Percentiles rank a stretch among this genome's conserved stretches.
These are phyloP conservation scores for Saturnispora sekii DNA, from an alignment of 805 yeast genomes.

Conservation along the genomic window DNA sequence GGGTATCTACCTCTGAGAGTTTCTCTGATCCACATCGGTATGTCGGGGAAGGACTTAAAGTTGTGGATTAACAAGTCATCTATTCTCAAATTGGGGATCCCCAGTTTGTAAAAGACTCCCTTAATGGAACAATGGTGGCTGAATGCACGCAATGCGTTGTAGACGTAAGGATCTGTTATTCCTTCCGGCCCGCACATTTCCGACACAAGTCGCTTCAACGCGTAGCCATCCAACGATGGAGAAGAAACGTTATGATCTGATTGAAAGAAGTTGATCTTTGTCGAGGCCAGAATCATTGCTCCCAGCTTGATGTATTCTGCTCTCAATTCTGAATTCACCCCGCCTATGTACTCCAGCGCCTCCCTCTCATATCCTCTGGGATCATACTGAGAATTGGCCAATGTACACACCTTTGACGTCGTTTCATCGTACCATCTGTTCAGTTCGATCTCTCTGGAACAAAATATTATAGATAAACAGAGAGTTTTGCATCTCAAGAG, in stretches of 20 bases:
- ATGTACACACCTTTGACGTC: conserved; percentile 32
- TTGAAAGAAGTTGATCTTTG: conserved; percentile 43
- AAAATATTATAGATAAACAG: conserved; percentile 39
- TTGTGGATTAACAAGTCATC: conserved; percentile 22
- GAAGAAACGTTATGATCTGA: conserved; percentile 44
- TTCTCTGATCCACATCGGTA: conserved; percentile 30
- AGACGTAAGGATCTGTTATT: conserved; percentile 32
- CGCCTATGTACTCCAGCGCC: conserved; percentile 28
- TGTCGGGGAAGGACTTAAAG: conserved; percentile 35
- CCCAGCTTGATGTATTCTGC: conserved; percentile 33
- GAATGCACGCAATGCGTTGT: conserved; percentile 39
- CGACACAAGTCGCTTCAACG: conserved; percentile 30
- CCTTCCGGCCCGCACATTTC: conserved; percentile 32
- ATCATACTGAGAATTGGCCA: conserved; percentile 27
- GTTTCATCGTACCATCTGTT: conserved; percentile 40
- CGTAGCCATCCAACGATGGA: conserved; percentile 38
- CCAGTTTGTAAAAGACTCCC: conserved; percentile 35
- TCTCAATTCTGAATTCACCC: conserved; percentile 19
- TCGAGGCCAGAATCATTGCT: conserved; percentile 32
- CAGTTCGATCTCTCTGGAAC: conserved; percentile 39
- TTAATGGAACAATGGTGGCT: conserved; percentile 47
- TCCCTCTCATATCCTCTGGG: conserved; percentile 21
- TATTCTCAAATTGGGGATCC: conserved; percentile 30
- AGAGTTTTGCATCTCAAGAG: conserved; percentile 30
- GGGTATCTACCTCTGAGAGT: conserved; percentile 39